Base-by-base conservation (phyloP, 306 rosid genomes). In the Inga laurina region DNA sequence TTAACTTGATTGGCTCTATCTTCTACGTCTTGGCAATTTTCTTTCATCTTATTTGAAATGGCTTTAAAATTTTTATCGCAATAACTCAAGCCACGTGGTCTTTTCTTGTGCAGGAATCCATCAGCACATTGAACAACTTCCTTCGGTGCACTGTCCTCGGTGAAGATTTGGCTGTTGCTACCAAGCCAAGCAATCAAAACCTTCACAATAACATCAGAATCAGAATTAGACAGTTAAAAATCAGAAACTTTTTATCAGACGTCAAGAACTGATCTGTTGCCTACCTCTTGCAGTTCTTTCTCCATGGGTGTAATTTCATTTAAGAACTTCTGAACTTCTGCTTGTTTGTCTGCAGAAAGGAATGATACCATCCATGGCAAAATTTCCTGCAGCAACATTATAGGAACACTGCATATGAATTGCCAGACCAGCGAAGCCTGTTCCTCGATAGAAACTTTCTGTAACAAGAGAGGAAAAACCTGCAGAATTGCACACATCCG, bases 341-440 rank as follows among this genome's bases (percentile, higher is more conserved):
- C 76, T 85, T 89, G 88, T 82, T 92, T 93, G 43, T 86, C 87
- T 65, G 84, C 81, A 70, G 95, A 88, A 72, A 93, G 93, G 84
- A 85, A 90, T 72, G 99, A 96, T 82, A 87, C 90, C 91, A 88
- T 88, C 91, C 91, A 88, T 46, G 91, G 89, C 54, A 88, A 86
- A 77, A 91, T 41, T 72, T 93, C 90, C 90, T 92, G 93, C 76
- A 93, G 83, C 77, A 96, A 81, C 80, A 88, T 83, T 83, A 96
- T 66, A 61, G 99, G 99, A 81, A 96, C 89, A 85, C 93, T 94
- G 79, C 94, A 92, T 68, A 96, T 44, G 91, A 92, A 96, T 83
- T 90, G 90, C 99, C 98, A 96, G 85, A 92, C 91, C 75, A 96
- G 94, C 8, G 92, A 86, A 45, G 97, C 94, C 85, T 96, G 99